phyloP scores from a whole-genome alignment of 805 yeast genomes.

The Metschnikowia henanensis region DNA sequence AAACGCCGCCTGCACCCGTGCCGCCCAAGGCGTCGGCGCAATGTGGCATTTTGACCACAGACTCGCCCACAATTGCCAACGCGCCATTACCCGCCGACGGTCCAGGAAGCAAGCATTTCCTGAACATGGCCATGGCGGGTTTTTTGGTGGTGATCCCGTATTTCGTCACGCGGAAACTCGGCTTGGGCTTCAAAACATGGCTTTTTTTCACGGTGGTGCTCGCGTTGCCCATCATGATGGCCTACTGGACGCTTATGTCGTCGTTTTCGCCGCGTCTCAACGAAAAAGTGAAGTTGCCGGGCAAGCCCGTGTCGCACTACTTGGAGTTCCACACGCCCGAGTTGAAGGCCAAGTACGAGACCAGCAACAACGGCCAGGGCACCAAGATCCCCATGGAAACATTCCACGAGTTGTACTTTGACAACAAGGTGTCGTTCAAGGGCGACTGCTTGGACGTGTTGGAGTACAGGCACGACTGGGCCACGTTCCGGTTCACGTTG shows the following conservation, averaged over 20 bases:
- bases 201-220: slow-evolving; percentile 54
- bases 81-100: slow-evolving; percentile 93
- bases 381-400: slow-evolving; percentile 89
- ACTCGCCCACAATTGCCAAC: slow-evolving; percentile 72
- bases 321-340: slow-evolving; percentile 78
- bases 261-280: slow-evolving; percentile 79
- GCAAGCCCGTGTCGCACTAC: slow-evolving; percentile 75
- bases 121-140: slow-evolving; percentile 53
- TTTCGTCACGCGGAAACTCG: slow-evolving; percentile 61
- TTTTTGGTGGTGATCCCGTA: slow-evolving; percentile 59
- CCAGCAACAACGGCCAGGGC: slow-evolving; percentile 53
- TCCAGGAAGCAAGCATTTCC: slow-evolving; percentile 76
- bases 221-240: slow-evolving; percentile 71
- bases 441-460: slow-evolving; percentile 83
- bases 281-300: slow-evolving; percentile 74
- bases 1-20: slow-evolving; percentile 55
- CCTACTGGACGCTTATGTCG: slow-evolving; percentile 79
- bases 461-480: slow-evolving; percentile 93
- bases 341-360: slow-evolving; percentile 60
- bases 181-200: slow-evolving; percentile 70
- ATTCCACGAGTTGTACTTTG: slow-evolving; percentile 85
- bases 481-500: slow-evolving; percentile 73
- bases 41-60: slow-evolving; percentile 40
- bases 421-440: slow-evolving; percentile 78
- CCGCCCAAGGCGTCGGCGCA: slow-evolving; percentile 29